Base-by-base conservation (phyloP, 805 yeast genomes). In the Cyberlindnera mississippiensis region DNA sequence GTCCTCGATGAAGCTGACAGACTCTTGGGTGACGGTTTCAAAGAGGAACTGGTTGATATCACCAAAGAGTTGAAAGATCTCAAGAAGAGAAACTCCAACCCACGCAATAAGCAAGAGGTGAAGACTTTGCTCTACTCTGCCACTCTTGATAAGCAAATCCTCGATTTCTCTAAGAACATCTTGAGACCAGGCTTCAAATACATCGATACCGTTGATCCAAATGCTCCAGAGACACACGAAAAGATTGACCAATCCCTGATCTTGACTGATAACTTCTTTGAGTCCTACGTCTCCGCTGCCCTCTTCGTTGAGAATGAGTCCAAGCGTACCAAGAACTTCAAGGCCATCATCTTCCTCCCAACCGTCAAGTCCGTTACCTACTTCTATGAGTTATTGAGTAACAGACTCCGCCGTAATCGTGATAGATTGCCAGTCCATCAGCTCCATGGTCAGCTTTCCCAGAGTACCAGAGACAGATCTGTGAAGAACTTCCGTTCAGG, bases 1-100 rank as follows among this genome's bases (percentile, higher is more conserved):
- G 82, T 89, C 30, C 77, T 87, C 49, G 97, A 90, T 62, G 98
- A 90, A 67, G 96, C 96, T 29, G 97, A 90, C 65, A 76, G 93
- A 53, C 66, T 90, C 38, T 71, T 90, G 46, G 93, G 84, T 61
- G 80, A 78, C 46, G 95, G 95, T 14, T 90, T 91, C 61, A 80
- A 76, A 54, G 76, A 73, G 30, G 83, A 78, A 48, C 69, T 90
- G 45, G 71, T 73, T 42, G 66, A 69, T 19, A 80, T 89, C 42
- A 75, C 83, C 33, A 64, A 66, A 11, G 60, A 55, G 29, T 63
- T 86, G 48, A 72, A 66, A 35, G 57, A 55, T 4, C 57, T 68
- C 14, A 62, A 66, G 40, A 40, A 46, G 5, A 36, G 38, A 27
- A 47, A 49, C 10, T 40, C 60, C 9, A 40, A 59, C 19, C 51